A percentile compares a stretch with the other conserved stretches of the same genome.
Conservation (phyloP, 148 eudicot genomes). For the Nepenthes gracilis region DNA sequence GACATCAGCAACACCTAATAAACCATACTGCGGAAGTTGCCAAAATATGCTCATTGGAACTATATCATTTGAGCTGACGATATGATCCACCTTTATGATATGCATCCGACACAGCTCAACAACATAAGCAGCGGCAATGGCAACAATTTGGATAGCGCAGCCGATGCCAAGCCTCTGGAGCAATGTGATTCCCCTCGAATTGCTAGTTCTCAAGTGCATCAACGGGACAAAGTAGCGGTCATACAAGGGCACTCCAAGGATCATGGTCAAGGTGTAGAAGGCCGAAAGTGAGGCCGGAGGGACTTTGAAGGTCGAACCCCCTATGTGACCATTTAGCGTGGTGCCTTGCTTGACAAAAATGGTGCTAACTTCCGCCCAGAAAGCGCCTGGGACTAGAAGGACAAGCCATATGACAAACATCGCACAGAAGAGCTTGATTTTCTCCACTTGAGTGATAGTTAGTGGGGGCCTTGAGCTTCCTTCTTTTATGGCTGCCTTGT, state of each 20-base stretch:
- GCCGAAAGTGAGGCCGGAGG: neutral
- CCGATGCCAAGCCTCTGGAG: constrained; percentile 1
- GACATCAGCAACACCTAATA: neutral
- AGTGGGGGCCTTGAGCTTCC: neutral
- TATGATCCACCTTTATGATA: neutral
- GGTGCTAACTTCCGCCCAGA: constrained; percentile 1
- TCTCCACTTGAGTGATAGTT: neutral
- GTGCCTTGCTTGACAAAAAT: constrained; percentile 1
- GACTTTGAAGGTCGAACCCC: neutral
- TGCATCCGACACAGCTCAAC: neutral
- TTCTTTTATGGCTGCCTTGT: neutral
- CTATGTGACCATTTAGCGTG: neutral
- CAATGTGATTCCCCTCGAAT: neutral
- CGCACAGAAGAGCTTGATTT: neutral
- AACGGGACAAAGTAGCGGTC: neutral
- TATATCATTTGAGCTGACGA: neutral
- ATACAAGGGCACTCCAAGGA: neutral
- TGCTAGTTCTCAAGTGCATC: neutral
- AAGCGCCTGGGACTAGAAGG: neutral
- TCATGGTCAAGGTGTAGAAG: neutral
- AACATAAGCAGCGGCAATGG: neutral
- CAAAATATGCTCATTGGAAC: constrained; percentile 1
- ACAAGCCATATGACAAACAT: neutral
- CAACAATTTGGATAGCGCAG: neutral
- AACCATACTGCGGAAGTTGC: neutral